Base-by-base conservation (phyloP, 805 yeast genomes). In the Tetrapisispora namnaoensis region DNA sequence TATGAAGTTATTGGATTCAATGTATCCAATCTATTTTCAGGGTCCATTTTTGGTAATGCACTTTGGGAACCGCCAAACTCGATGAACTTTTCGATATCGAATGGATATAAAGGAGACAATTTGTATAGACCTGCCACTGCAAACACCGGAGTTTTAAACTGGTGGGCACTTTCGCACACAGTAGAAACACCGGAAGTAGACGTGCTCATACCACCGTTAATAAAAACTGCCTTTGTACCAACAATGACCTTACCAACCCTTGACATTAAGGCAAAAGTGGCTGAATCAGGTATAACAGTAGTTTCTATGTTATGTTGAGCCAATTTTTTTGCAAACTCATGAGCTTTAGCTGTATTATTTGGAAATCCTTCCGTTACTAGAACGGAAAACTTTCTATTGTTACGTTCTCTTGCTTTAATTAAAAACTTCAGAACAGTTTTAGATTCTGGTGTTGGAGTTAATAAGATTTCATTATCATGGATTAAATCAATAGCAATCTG, bases 151-250 rank as follows among this genome's bases (percentile, higher is more conserved):
- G 96, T 91, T 62, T 80, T 78, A 66, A 86, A 91, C 61, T 87
- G 95, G 62, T 86, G 86, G 27, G 99, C 99, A 69, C 96, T 86
- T 68, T 90, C 96, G 56, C 95, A 90, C 11, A 89, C 96, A 44
- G 89, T 77, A 28, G 95, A 86, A 28, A 86, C 95, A 47, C 99
- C 99, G 2, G 93, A 78, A 1, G 95, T 80, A 24, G 84, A 79
- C 2, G 95, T 80, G 44, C 88, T 78, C 55, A 95, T 85, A 11
- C 98, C 97, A 51, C 99, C 99, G 62, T 93, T 93, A 47, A 95
- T 95, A 64, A 93, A 85, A 5, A 93, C 97, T 0, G 96, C 80
- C 52, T 86, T 78, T 5, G 98, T 84, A 37, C 98, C 97, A 47
- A 95, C 78, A 51, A 93, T 80, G 30, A 93, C 99, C 65, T 95